phyloP scores from a whole-genome alignment of 768 basidiomycete genomes.

The Glaciozyma antarctica region DNA sequence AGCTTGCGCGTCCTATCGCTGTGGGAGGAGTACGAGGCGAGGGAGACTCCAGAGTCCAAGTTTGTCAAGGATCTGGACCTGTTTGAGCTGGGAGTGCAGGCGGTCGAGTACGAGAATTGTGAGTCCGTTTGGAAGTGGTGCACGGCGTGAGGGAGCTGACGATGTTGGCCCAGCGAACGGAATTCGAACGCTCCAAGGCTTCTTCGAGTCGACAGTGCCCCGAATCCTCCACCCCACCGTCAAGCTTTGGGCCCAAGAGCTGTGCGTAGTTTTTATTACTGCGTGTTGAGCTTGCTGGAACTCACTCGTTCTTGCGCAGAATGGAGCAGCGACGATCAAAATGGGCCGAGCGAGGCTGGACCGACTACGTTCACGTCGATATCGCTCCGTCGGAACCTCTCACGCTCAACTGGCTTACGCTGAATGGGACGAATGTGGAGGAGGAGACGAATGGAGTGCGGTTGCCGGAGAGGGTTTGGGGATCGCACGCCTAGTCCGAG shows the following conservation, averaged over 20 bases:
- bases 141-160: background rate
- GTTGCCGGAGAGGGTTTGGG: too few species aligned
- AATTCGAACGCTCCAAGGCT: constrained; percentile 52
- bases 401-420: background rate
- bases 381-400: background rate
- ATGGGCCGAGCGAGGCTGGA: constrained; percentile 1
- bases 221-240: constrained; percentile 63
- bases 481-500: too few species aligned
- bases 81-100: constrained; percentile 81
- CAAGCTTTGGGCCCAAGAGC: constrained; percentile 56
- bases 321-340: background rate
- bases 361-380: constrained; percentile 3
- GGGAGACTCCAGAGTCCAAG: constrained; percentile 61
- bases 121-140: background rate
- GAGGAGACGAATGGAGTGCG: too few species aligned
- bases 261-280: constrained; percentile 34
- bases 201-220: constrained; percentile 73
- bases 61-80: constrained; percentile 88
- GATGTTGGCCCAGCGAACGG: constrained; percentile 39
- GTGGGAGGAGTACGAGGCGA: constrained; percentile 77
- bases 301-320: background rate
- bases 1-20: constrained; percentile 48
- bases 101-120: constrained; percentile 41
- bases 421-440: background rate
- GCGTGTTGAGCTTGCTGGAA: background rate